Evolutionary conservation across 148 eudicot species (phyloP).

Genomic region (Silene conica): DNA sequence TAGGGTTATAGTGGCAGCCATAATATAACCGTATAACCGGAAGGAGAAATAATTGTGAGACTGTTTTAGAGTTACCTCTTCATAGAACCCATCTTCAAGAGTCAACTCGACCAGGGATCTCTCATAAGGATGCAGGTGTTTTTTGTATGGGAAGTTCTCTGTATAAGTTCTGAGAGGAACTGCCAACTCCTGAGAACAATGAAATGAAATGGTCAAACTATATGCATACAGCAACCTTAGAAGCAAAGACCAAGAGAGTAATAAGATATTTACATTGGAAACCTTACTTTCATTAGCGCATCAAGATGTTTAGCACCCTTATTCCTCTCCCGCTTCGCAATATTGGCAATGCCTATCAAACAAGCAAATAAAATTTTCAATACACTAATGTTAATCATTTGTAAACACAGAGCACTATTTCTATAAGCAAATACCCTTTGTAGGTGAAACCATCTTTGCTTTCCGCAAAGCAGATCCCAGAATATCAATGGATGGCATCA

Average conservation of each 20-base stretch:
- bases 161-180: slow-evolving; percentile 73
- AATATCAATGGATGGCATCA: slow-evolving; percentile 87
- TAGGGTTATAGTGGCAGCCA: background rate
- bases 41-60: background rate
- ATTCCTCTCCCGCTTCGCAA: slow-evolving; percentile 92
- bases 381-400: background rate
- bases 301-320: slow-evolving; percentile 98
- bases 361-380: slow-evolving; percentile 21
- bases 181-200: slow-evolving; percentile 64
- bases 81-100: slow-evolving; percentile 90
- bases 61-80: slow-evolving; percentile 42
- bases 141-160: slow-evolving; percentile 76
- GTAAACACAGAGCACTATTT: background rate
- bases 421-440: slow-evolving; percentile 63
- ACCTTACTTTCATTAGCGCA: slow-evolving; percentile 83
- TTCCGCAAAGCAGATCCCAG: slow-evolving; percentile 75
- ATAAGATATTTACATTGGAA: slow-evolving; percentile 5
- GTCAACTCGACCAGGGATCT: slow-evolving; percentile 84
- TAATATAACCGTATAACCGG: background rate
- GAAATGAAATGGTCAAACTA: slow-evolving; percentile 3
- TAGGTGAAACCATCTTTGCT: slow-evolving; percentile 73
- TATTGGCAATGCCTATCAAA: slow-evolving; percentile 78
- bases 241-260: slow-evolving; percentile 3
- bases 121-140: slow-evolving; percentile 76
- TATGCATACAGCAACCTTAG: background rate